Evolutionary conservation across 2,329 filamentous ascomycete genomes (phyloP).

Genomic region (Hortaea werneckii): DNA sequence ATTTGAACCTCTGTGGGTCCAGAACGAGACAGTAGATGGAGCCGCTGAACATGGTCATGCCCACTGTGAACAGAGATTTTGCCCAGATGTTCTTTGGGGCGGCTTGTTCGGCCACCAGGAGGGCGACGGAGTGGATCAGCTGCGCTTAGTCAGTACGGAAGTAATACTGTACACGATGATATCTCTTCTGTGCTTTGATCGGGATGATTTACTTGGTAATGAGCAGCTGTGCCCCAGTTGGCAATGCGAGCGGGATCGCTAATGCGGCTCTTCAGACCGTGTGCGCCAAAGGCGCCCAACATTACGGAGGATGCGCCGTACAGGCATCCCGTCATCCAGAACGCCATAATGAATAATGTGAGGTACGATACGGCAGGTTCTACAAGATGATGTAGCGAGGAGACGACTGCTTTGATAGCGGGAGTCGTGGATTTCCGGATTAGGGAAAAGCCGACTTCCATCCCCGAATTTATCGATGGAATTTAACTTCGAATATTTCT

Average conservation of each 20-base stretch:
- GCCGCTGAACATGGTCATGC: constrained; percentile 56
- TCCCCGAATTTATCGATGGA: too few species aligned
- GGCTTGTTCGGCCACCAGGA: constrained; percentile 45
- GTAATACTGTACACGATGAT: not conserved
- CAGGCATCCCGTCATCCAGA: constrained; percentile 54
- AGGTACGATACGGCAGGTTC: too few species aligned
- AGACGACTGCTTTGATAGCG: too few species aligned
- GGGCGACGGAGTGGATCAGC: constrained; percentile 52
- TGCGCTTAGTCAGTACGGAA: constrained; percentile 28
- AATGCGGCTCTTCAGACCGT: constrained; percentile 54
- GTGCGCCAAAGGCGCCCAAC: constrained; percentile 57
- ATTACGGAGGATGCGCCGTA: constrained; percentile 52
- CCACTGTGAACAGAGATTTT: constrained; percentile 44
- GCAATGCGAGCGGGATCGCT: constrained; percentile 48
- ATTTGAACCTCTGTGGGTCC: constrained; percentile 50
- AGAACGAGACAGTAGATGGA: constrained; percentile 55
- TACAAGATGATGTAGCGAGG: too few species aligned
- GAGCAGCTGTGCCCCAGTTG: constrained; percentile 55
- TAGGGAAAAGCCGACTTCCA: too few species aligned
- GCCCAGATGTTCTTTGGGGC: constrained; percentile 46
- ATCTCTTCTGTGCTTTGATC: too few species aligned
- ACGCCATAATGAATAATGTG: too few species aligned
- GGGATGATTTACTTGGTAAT: constrained; percentile 48
- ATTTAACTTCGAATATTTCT: too few species aligned
- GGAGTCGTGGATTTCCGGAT: too few species aligned